These are phyloP conservation scores for Triticum dicoccoides DNA, from an alignment of 176 grass and related monocot species.

Conservation along the genomic window DNA sequence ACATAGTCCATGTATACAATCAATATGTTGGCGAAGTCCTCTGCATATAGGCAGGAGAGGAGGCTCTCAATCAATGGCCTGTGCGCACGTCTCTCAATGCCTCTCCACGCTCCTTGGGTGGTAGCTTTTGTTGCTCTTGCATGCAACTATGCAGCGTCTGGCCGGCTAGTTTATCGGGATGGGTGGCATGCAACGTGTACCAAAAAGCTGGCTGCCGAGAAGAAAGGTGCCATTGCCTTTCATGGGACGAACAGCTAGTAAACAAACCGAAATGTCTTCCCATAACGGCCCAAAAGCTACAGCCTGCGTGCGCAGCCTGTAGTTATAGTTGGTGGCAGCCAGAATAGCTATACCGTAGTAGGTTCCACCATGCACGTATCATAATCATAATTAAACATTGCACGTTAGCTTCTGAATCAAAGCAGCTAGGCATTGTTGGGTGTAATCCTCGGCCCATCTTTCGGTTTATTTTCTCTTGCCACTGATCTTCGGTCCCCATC, in stretches of 20 bases:
- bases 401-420: background rate
- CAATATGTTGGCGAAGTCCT: too few relatives aligned
- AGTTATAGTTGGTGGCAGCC: background rate
- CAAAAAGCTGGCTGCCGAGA: background rate
- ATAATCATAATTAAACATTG: too few relatives aligned
- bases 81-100: background rate
- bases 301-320: background rate
- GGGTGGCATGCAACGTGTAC: constrained; percentile 35
- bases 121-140: constrained; percentile 42
- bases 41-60: too few relatives aligned
- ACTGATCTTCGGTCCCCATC: background rate
- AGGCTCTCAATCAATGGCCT: background rate
- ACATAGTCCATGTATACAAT: too few relatives aligned
- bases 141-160: background rate
- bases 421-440: background rate
- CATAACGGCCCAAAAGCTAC: constrained; percentile 29
- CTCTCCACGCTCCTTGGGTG: constrained; percentile 20
- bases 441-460: background rate
- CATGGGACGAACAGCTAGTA: constrained; percentile 38
- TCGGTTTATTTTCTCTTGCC: background rate
- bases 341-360: background rate
- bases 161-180: background rate
- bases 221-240: constrained; percentile 6
- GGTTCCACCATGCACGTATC: background rate
- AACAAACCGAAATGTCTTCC: constrained; percentile 22